phyloP scores from a whole-genome alignment of 768 basidiomycete genomes.

The Mycena vitilis region DNA sequence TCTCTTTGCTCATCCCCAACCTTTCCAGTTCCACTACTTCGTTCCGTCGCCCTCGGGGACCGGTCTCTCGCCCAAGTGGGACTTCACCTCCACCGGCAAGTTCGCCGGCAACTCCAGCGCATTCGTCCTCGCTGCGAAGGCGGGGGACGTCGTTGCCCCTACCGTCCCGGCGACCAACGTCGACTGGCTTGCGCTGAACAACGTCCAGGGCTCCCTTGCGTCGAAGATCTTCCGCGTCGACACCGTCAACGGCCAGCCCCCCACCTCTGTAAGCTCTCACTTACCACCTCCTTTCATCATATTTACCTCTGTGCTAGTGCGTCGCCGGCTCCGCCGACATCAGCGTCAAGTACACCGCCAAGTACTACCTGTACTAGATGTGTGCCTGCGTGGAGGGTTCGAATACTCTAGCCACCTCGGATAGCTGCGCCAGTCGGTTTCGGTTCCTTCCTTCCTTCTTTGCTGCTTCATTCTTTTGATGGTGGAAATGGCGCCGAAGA shows the following conservation, averaged over 20 bases:
- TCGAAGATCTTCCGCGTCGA: constrained; percentile 51
- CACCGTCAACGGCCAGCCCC: constrained; percentile 43
- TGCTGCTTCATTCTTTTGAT: constrained; percentile 5
- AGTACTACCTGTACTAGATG: constrained; percentile 27
- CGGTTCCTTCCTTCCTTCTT: constrained; percentile 9
- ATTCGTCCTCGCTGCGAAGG: constrained; percentile 37
- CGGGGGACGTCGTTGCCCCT: constrained; percentile 43
- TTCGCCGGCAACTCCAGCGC: constrained; percentile 13
- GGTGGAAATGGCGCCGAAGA: constrained; percentile 6
- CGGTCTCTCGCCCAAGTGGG: constrained; percentile 50
- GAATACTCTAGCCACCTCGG: too few species aligned
- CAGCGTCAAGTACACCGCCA: constrained; percentile 31
- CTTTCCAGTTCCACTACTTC: constrained; percentile 57
- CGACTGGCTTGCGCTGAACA: constrained; percentile 53
- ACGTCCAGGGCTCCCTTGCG: constrained; percentile 49
- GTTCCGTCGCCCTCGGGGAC: constrained; percentile 46
- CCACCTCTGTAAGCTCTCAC: constrained; percentile 39
- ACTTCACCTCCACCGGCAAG: constrained; percentile 47
- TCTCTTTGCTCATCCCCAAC: not conserved
- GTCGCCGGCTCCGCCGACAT: constrained; percentile 21
- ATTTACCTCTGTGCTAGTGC: constrained; percentile 9
- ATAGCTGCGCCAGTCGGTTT: not conserved
- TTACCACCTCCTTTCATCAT: not conserved
- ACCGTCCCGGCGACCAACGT: constrained; percentile 44
- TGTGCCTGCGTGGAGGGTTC: not conserved